Evolutionary conservation across 2,329 filamentous ascomycete species (phyloP).

Genomic region (Pyrenophora tritici-repentis): DNA sequence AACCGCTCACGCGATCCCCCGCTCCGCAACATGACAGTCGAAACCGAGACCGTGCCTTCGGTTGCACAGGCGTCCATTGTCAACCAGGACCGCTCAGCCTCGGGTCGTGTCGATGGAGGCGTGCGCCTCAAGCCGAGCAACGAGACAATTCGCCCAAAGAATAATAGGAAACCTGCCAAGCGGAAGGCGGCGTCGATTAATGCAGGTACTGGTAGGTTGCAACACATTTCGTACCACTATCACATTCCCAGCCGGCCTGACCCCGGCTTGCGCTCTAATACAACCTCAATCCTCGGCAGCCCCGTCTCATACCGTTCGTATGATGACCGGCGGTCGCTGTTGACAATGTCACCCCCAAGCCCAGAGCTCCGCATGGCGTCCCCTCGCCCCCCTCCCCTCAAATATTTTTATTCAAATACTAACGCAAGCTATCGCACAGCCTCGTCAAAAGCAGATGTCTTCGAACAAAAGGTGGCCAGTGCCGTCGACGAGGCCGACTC

Average conservation of each 20-base stretch:
- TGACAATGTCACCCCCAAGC: conserved; percentile 34
- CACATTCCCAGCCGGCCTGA: conserved; percentile 33
- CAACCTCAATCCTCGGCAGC: conserved; percentile 38
- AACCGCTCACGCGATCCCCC: conserved; percentile 73
- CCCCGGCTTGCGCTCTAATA: conserved; percentile 29
- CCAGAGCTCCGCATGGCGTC: conserved; percentile 33
- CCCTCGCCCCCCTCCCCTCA: conserved; percentile 31
- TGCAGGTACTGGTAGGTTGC: conserved; percentile 72
- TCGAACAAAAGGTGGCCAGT: conserved; percentile 94
- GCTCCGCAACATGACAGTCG: conserved; percentile 90
- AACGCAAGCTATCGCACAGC: conserved; percentile 57
- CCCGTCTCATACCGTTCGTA: conserved; percentile 37
- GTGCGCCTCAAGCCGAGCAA: conserved; percentile 85
- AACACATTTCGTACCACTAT: conserved; percentile 43
- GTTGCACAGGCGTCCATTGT: conserved; percentile 81
- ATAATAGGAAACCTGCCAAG: conserved; percentile 80
- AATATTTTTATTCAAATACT: conserved; percentile 46
- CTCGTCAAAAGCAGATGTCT: conserved; percentile 96
- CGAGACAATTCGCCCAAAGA: conserved; percentile 95
- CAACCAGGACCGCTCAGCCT: conserved; percentile 58
- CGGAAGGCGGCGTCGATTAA: conserved; percentile 76
- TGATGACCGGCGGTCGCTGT: conserved; percentile 36
- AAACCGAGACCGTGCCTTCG: conserved; percentile 93
- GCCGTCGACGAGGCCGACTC: conserved; percentile 95
- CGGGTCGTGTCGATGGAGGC: conserved; percentile 72